Evolutionary conservation across 768 basidiomycete species (phyloP).

Genomic region (Tephrocybe sp.): DNA sequence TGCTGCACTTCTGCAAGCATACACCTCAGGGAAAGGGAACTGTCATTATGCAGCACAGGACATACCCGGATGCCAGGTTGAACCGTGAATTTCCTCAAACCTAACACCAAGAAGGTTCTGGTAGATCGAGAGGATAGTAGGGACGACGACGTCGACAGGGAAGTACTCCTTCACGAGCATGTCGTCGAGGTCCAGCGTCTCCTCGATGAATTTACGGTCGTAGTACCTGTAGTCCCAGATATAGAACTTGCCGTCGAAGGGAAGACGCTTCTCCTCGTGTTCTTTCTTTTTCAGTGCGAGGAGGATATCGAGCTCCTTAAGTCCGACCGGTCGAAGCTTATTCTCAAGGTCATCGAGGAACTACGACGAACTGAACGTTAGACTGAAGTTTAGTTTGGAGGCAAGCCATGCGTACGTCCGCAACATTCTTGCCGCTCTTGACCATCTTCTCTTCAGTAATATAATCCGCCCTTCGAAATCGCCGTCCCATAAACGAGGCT

Average conservation of each 20-base stretch:
- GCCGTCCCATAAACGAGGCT: not conserved
- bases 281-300: constrained; percentile 77
- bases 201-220: constrained; percentile 66
- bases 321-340: constrained; percentile 72
- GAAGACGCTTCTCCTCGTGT: constrained; percentile 54
- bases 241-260: constrained; percentile 73
- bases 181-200: constrained; percentile 70
- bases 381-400: not conserved
- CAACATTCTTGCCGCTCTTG: constrained; percentile 63
- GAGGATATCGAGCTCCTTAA: constrained; percentile 65
- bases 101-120: constrained; percentile 77
- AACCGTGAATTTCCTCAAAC: constrained; percentile 63
- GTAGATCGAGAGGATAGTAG: constrained; percentile 81
- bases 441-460: constrained; percentile 86
- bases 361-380: constrained; percentile 32
- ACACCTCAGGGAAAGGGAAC: constrained; percentile 1
- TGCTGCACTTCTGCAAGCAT: constrained; percentile 66
- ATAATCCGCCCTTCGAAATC: constrained; percentile 64
- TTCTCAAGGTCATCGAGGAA: constrained; percentile 77
- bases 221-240: constrained; percentile 87
- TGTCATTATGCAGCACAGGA: not conserved
- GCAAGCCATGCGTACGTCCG: constrained; percentile 39
- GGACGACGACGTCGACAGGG: constrained; percentile 82
- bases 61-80: constrained; percentile 80
- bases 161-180: constrained; percentile 86